Percentiles rank a stretch among this genome's conserved stretches.
Evolutionary conservation across 257 asterid species (phyloP).

Genomic region (Solanum dulcamara): DNA sequence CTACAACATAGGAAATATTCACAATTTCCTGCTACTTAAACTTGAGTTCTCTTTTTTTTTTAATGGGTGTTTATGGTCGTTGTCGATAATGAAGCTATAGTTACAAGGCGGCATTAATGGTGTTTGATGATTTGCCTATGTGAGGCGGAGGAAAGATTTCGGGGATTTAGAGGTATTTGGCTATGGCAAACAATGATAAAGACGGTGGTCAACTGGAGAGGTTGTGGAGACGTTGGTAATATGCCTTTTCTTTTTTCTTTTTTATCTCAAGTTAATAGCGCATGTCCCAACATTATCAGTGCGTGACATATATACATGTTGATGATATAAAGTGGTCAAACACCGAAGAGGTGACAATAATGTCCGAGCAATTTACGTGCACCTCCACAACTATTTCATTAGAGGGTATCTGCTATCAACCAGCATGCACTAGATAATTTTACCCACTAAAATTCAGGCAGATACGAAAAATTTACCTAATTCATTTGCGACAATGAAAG

Average conservation of each 20-base stretch:
- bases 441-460: not conserved
- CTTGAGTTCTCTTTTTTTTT: constrained; percentile 27
- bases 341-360: not conserved
- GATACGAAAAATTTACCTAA: not conserved
- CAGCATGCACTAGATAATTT: not conserved
- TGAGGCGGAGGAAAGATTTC: not conserved
- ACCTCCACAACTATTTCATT: not conserved
- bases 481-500: not conserved
- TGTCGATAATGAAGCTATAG: not conserved
- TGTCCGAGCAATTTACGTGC: not conserved
- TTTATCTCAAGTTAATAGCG: not conserved
- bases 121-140: not conserved
- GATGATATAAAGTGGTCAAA: not conserved
- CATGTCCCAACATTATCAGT: not conserved
- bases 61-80: not conserved
- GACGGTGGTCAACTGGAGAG: not conserved
- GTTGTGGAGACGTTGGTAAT: not conserved
- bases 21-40: constrained; percentile 6
- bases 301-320: not conserved
- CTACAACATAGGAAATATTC: not conserved
- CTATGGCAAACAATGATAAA: not conserved
- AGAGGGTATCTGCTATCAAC: not conserved
- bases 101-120: not conserved
- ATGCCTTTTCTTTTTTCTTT: not conserved
- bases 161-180: not conserved